These are phyloP conservation scores for Sporisorium graminicola DNA, from an alignment of 1,284 basidiomycete genomes.

Conservation along the genomic window DNA sequence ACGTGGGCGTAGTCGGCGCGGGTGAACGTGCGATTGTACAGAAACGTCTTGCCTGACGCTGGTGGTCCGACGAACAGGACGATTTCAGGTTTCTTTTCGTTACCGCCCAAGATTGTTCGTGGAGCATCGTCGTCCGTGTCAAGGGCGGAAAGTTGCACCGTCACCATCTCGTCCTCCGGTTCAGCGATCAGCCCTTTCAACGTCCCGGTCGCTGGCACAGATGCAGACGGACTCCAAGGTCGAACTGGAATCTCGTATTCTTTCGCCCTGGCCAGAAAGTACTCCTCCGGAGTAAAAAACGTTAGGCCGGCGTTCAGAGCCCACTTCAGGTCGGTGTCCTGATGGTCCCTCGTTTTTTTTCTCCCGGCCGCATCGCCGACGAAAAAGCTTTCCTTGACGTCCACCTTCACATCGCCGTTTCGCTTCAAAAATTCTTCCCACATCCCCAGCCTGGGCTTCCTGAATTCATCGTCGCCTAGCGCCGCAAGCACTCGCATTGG, in stretches of 20 bases:
- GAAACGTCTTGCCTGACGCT: conserved; percentile 85
- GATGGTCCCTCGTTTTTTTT: conserved; percentile 47
- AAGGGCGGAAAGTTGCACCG: conserved; percentile 13
- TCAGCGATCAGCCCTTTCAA: conserved; percentile 21
- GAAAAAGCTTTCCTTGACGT: conserved; percentile 51
- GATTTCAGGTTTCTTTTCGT: conserved; percentile 71
- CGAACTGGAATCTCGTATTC: conserved; percentile 27
- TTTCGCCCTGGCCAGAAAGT: conserved; percentile 43
- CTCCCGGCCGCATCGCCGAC: conserved; percentile 68
- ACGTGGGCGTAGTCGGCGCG: conserved; percentile 75
- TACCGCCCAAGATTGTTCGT: conserved; percentile 7
- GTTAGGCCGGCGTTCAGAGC: conserved; percentile 61
- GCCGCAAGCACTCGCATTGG: conserved; percentile 59
- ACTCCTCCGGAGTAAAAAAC: conserved; percentile 67
- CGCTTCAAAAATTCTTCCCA: conserved; percentile 38
- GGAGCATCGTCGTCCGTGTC: background rate
- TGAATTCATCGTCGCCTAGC: conserved; percentile 54
- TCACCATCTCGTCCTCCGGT: conserved; percentile 26
- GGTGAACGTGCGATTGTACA: conserved; percentile 80
- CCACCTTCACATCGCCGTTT: conserved; percentile 41
- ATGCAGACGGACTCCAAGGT: conserved; percentile 29
- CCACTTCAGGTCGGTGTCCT: conserved; percentile 66
- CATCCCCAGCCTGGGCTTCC: conserved; percentile 62
- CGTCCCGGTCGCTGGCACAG: background rate
- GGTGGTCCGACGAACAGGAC: conserved; percentile 90